These are phyloP conservation scores for Hypericum perforatum DNA, from an alignment of 345 rosid genomes.

Conservation along the genomic window DNA sequence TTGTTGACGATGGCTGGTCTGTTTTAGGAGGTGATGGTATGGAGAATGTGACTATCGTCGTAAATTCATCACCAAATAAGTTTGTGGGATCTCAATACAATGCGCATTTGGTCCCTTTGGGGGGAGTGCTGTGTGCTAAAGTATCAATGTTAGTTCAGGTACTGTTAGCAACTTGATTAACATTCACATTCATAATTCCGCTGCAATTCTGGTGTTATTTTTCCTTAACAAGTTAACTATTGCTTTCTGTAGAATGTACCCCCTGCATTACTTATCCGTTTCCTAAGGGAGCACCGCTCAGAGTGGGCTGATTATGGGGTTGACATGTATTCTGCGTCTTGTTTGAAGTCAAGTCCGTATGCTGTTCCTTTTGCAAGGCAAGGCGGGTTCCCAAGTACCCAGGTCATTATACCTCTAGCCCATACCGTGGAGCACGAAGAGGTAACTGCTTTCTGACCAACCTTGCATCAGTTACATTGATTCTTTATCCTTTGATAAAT, in stretches of 20 bases:
- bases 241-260: constrained; percentile 62
- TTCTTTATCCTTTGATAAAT: too few species aligned
- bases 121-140: constrained; percentile 90
- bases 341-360: constrained; percentile 76
- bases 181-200: background rate
- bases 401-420: constrained; percentile 85
- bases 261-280: constrained; percentile 77
- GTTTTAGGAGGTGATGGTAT: constrained; percentile 67
- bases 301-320: constrained; percentile 98
- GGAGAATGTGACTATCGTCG: constrained; percentile 71
- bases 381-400: constrained; percentile 84
- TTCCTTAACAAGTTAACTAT: background rate
- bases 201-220: too few species aligned
- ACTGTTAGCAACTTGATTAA: constrained; percentile 3
- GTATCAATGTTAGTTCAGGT: constrained; percentile 97
- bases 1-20: constrained; percentile 93
- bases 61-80: constrained; percentile 72
- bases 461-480: constrained; percentile 5
- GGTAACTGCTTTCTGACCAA: constrained; percentile 29
- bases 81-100: constrained; percentile 60
- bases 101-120: constrained; percentile 58
- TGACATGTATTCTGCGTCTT: constrained; percentile 76
- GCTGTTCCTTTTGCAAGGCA: constrained; percentile 77
- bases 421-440: constrained; percentile 92
- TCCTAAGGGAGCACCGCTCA: constrained; percentile 93